Conservation (phyloP, 2,329 filamentous ascomycete genomes). For the Cercospora sp. region DNA sequence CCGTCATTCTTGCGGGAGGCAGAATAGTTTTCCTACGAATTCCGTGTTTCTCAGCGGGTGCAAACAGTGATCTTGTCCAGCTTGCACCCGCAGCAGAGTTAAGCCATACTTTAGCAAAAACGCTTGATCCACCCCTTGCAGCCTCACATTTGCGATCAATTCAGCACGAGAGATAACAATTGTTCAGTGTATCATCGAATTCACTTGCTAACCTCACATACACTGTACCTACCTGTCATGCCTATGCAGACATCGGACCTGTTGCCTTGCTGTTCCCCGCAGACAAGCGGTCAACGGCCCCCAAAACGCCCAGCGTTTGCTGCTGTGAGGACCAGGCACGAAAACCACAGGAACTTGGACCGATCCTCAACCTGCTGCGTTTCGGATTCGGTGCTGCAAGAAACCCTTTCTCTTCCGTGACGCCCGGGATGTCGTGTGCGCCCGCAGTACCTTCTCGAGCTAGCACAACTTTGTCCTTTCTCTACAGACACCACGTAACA, state of each 20-base stretch:
- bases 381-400: conserved; percentile 11
- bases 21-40: neutral
- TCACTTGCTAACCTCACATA: neutral
- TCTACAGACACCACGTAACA: neutral
- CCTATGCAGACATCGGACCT: neutral
- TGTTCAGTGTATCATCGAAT: neutral
- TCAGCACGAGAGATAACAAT: neutral
- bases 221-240: neutral
- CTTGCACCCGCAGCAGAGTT: conserved; percentile 3
- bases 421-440: neutral
- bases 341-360: conserved; percentile 7
- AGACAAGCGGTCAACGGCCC: neutral
- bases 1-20: neutral
- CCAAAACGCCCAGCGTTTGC: conserved; percentile 5
- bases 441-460: neutral
- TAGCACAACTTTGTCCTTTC: neutral
- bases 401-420: conserved; percentile 1
- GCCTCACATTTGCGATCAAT: neutral
- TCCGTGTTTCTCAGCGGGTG: neutral
- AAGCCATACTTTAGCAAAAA: conserved; percentile 5
- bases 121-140: conserved; percentile 13
- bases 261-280: neutral
- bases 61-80: neutral
- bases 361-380: conserved; percentile 3
- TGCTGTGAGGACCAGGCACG: conserved; percentile 3